Evolutionary conservation across 2,329 filamentous ascomycete genomes (phyloP), one percentile per base, ranked within the genome.

Genomic region (Aphanocladium album): DNA sequence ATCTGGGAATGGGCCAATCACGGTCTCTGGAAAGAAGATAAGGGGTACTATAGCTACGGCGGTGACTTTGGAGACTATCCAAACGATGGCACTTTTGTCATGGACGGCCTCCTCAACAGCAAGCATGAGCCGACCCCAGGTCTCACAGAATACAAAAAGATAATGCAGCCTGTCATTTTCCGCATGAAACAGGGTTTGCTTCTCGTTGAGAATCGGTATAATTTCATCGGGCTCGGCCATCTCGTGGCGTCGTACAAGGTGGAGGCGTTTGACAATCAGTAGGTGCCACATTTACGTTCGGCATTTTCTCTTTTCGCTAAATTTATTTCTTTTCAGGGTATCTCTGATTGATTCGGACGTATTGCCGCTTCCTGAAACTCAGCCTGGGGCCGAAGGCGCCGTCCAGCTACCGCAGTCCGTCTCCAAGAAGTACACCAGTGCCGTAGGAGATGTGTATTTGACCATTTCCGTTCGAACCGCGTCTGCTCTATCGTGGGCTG

Each of bases 1-100:
- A 81, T 88, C 65, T 88, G 85, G 84, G 84, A 87, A 67, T 88
- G 84, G 84, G 82, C 81, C 0, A 87, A 86, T 71, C 83, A 86
- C 57, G 83, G 83, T 0, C 70, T 86, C 1, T 79, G 76, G 73
- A 80, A 77, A 63, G 74, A 78, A 19, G 73, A 76, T 3, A 65
- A 70, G 60, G 72, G 72, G 0, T 86, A 79, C 66, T 85, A 83
- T 63, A 84, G 78, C 1, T 87, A 86, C 53, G 85, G 84, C 2
- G 83, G 84, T 11, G 83, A 88, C 66, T 88, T 86, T 70, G 83
- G 80, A 1, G 85, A 88, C 61, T 68, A 74, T 2, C 85, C 84
- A 0, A 83, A 87, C 62, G 84, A 87, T 61, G 77, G 77, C 2
- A 83, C 80, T 0, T 88, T 87, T 64, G 82, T 86, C 62, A 84